Evolutionary conservation across 192 early-diverging fungal genomes (phyloP).

Genomic region (Linnemannia elongata): DNA sequence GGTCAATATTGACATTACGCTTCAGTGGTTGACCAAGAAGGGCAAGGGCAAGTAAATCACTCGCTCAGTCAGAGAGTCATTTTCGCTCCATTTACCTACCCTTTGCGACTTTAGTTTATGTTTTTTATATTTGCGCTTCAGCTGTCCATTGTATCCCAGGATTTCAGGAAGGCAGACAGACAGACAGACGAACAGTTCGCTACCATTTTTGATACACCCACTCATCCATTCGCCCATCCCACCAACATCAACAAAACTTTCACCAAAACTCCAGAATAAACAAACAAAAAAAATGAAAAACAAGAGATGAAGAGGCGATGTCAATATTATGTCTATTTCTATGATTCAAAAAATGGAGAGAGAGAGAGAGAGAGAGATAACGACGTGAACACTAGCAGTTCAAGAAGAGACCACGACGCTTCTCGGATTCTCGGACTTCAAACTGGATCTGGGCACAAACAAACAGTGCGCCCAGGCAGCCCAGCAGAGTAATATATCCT

Average conservation of each 20-base stretch:
- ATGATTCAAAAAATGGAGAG: not conserved
- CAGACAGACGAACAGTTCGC: not conserved
- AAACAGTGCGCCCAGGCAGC: conserved; percentile 67
- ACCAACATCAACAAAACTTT: not conserved
- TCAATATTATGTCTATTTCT: not conserved
- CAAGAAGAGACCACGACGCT: conserved; percentile 63
- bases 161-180: not conserved
- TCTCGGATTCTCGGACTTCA: conserved; percentile 83
- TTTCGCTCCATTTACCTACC: not conserved
- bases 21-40: conserved; percentile 97
- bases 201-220: not conserved
- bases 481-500: conserved; percentile 61
- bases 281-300: conserved; percentile 7
- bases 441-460: conserved; percentile 83
- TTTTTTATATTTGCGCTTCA: not conserved
- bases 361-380: not conserved
- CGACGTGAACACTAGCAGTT: conserved; percentile 23
- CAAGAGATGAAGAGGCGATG: not conserved
- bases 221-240: not conserved
- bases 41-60: conserved; percentile 67
- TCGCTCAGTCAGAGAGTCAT: not conserved
- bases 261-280: conserved; percentile 1
- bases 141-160: not conserved
- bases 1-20: conserved; percentile 96
- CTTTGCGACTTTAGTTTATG: not conserved